Evolutionary conservation across 2,329 filamentous ascomycete genomes (phyloP).

Genomic region (Fusarium chaquense): DNA sequence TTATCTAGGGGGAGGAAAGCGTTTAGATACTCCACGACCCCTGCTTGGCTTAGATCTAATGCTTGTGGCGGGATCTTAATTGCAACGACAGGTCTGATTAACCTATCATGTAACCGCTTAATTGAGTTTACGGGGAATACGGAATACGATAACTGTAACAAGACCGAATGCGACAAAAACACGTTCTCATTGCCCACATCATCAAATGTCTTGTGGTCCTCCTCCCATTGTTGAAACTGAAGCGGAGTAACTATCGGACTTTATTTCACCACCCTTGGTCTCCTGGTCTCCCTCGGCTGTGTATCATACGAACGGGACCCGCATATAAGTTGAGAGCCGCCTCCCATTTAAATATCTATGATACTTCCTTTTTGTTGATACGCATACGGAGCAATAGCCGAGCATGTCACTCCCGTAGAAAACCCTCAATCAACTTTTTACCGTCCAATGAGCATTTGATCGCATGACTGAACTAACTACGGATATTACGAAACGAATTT

Average conservation of each 20-base stretch:
- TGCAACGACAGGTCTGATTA: conserved; percentile 5
- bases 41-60: conserved; percentile 7
- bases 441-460: conserved; percentile 3
- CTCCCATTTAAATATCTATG: conserved; percentile 14
- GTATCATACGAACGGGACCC: background rate
- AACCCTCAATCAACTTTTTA: background rate
- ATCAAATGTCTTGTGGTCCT: background rate
- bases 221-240: background rate
- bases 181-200: background rate
- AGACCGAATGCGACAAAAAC: conserved; percentile 12
- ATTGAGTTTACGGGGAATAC: conserved; percentile 25
- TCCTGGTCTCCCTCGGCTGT: background rate
- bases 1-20: background rate
- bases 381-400: background rate
- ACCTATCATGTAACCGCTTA: conserved; percentile 1
- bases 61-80: conserved; percentile 11
- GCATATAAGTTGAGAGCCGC: conserved; percentile 6
- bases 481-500: background rate
- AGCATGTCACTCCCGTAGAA: background rate
- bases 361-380: conserved; percentile 25
- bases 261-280: background rate
- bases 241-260: background rate
- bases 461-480: background rate
- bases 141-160: conserved; percentile 17
- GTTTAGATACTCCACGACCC: background rate